These are phyloP conservation scores for Aureobasidium melanogenum DNA, from an alignment of 2,329 filamentous ascomycete genomes.

Conservation along the genomic window DNA sequence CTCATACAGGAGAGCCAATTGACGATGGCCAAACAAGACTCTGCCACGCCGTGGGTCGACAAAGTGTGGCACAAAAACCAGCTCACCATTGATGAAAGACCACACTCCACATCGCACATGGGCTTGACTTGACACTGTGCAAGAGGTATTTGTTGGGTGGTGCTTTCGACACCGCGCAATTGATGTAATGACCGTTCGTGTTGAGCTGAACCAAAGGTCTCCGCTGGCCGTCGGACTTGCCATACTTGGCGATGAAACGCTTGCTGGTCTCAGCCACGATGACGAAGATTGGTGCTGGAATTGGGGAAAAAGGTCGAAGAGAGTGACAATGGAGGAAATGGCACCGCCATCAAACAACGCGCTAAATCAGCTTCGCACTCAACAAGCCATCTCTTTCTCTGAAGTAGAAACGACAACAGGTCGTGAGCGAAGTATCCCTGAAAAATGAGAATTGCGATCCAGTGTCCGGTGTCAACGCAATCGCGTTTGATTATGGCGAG, in stretches of 20 bases:
- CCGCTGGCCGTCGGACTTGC: conserved; percentile 17
- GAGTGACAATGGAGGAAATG: no score
- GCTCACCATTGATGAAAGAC: conserved; percentile 29
- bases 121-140: conserved; percentile 18
- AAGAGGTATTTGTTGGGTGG: conserved; percentile 19
- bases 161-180: conserved; percentile 16
- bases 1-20: conserved; percentile 21
- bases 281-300: no score
- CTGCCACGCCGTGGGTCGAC: conserved; percentile 33
- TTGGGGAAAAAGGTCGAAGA: no score
- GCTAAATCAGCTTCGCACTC: no score
- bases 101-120: conserved; percentile 36
- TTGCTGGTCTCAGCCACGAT: no score
- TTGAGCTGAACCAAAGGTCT: conserved; percentile 6
- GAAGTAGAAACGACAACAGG: no score
- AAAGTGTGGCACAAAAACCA: conserved; percentile 35
- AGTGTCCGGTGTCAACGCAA: no score
- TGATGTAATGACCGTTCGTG: conserved; percentile 15
- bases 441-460: no score
- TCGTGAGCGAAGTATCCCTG: no score
- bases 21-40: conserved; percentile 25
- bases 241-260: conserved; percentile 34
- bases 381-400: no score
- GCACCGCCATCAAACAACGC: no score
- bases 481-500: no score